Evolutionary conservation across 805 yeast genomes (phyloP).

Genomic region (Candida arabinofermentans): DNA sequence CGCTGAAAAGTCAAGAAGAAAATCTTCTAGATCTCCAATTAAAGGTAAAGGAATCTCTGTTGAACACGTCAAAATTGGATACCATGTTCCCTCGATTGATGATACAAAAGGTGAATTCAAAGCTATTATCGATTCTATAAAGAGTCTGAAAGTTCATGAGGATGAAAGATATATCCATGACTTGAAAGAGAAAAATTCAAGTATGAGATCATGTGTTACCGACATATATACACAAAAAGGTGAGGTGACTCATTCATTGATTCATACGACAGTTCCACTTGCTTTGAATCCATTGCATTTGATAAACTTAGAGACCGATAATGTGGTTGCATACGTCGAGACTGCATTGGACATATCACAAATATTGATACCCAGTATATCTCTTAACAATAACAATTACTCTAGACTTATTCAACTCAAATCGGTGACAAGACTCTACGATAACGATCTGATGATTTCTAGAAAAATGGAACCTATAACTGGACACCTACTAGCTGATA

Average conservation of each 20-base stretch:
- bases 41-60: constrained; percentile 10
- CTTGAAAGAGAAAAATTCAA: constrained; percentile 12
- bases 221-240: constrained; percentile 17
- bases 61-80: constrained; percentile 15
- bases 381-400: constrained; percentile 15
- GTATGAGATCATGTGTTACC: constrained; percentile 21
- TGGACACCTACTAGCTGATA: constrained; percentile 22
- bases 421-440: constrained; percentile 23
- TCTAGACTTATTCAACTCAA: constrained; percentile 28
- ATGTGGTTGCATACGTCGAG: constrained; percentile 27
- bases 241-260: constrained; percentile 21
- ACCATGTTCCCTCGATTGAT: constrained; percentile 3
- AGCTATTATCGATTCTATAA: constrained; percentile 20
- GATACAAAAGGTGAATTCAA: constrained; percentile 6
- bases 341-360: constrained; percentile 19
- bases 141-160: constrained; percentile 19
- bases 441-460: constrained; percentile 16
- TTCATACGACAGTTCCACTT: constrained; percentile 26
- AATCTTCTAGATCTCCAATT: constrained; percentile 1
- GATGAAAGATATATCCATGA: constrained; percentile 23
- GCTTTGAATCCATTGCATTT: constrained; percentile 9
- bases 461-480: constrained; percentile 29
- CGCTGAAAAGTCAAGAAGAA: constrained; percentile 2
- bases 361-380: constrained; percentile 9
- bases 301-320: constrained; percentile 24